These are phyloP conservation scores for Hortaea sp. DNA, from an alignment of 2,329 filamentous ascomycete species.

Conservation along the genomic window DNA sequence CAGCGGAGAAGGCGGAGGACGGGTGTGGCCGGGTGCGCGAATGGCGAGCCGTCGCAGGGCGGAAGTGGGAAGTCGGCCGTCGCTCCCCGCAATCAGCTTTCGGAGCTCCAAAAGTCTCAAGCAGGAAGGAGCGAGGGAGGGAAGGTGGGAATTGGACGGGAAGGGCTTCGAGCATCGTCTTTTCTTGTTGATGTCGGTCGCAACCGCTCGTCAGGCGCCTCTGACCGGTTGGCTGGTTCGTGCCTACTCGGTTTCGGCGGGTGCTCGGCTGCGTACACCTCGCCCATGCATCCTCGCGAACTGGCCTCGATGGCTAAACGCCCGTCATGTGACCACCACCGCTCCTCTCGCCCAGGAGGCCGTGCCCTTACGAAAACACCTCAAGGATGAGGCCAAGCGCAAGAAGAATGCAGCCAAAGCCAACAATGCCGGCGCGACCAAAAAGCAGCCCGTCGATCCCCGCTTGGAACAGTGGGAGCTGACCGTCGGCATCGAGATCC, in stretches of 20 bases:
- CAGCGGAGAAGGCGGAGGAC: too few relatives aligned
- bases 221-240: background rate
- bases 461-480: constrained; percentile 64
- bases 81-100: too few relatives aligned
- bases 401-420: constrained; percentile 18
- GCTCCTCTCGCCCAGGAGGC: constrained; percentile 12
- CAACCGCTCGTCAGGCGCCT: background rate
- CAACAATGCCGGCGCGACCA: constrained; percentile 9
- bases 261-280: constrained; percentile 4
- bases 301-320: constrained; percentile 15
- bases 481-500: constrained; percentile 93
- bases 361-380: constrained; percentile 29
- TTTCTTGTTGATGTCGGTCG: too few relatives aligned
- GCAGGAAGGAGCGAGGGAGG: too few relatives aligned
- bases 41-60: too few relatives aligned
- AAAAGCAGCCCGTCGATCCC: constrained; percentile 9
- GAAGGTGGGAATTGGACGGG: too few relatives aligned
- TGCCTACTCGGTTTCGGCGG: background rate
- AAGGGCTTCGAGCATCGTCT: too few relatives aligned
- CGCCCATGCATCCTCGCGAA: constrained; percentile 20
- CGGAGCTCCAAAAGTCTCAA: too few relatives aligned
- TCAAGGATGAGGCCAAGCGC: constrained; percentile 32
- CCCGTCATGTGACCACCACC: constrained; percentile 14
- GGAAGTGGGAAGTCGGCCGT: too few relatives aligned
- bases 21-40: too few relatives aligned